A percentile compares a stretch with the other conserved stretches of the same genome.
Evolutionary conservation across 176 grass and related monocot species (phyloP).

Genomic region (Carex scoparia): DNA sequence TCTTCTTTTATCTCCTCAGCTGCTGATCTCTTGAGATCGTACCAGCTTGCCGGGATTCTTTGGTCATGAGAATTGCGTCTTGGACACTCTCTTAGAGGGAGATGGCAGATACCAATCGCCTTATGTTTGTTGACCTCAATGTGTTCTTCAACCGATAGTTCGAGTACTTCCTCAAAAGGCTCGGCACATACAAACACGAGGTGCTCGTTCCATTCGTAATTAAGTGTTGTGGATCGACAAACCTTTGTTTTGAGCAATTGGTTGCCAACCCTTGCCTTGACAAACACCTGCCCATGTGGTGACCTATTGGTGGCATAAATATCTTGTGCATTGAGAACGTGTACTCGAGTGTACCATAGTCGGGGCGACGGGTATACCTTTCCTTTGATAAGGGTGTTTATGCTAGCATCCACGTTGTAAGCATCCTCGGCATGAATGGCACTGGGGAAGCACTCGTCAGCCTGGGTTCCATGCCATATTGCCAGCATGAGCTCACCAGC

Average conservation of each 20-base stretch:
- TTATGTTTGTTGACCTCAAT: slow-evolving; percentile 26
- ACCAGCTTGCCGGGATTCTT: slow-evolving; percentile 13
- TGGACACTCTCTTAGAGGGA: slow-evolving; percentile 3
- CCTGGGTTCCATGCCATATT: slow-evolving; percentile 37
- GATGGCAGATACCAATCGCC: slow-evolving; percentile 15
- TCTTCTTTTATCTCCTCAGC: slow-evolving; percentile 16
- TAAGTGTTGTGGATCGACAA: slow-evolving; percentile 3
- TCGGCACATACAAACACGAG: slow-evolving; percentile 37
- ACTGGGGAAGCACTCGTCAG: slow-evolving; percentile 30
- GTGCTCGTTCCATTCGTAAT: slow-evolving; percentile 30
- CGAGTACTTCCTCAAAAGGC: slow-evolving; percentile 32
- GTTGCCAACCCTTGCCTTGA: slow-evolving; percentile 27
- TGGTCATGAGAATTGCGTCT: slow-evolving; percentile 1
- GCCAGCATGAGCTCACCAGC: slow-evolving; percentile 31
- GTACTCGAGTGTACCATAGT: slow-evolving; percentile 30
- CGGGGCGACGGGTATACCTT: slow-evolving; percentile 33
- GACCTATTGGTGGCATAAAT: slow-evolving; percentile 12
- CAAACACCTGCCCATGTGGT: slow-evolving; percentile 21
- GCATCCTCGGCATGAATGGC: slow-evolving; percentile 19
- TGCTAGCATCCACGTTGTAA: not conserved
- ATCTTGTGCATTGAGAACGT: slow-evolving; percentile 31
- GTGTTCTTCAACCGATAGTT: slow-evolving; percentile 25
- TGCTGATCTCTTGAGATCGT: not conserved
- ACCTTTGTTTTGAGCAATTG: slow-evolving; percentile 29
- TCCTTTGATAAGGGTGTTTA: slow-evolving; percentile 18